phyloP scores from a whole-genome alignment of 2,329 filamentous ascomycete genomes.

The Sclerotinia spermophila region DNA sequence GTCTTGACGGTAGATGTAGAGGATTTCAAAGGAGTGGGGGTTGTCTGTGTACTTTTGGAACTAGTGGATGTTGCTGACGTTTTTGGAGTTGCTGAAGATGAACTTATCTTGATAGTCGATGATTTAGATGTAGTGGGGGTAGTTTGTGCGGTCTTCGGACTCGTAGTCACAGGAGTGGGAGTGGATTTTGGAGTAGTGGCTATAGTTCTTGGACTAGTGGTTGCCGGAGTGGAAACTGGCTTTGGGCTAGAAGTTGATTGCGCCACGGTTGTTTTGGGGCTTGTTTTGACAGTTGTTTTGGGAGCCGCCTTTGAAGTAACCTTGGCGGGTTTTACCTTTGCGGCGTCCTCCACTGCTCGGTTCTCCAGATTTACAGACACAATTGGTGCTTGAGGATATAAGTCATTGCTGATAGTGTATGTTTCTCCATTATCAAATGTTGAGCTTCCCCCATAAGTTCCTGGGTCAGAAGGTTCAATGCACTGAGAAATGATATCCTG shows the following conservation, averaged over 20 bases:
- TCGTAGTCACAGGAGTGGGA: neutral
- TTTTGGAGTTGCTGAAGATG: neutral
- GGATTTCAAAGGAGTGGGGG: neutral
- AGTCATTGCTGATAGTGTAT: neutral
- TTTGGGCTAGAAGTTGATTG: neutral
- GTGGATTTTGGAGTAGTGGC: neutral
- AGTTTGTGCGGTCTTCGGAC: neutral
- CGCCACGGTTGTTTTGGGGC: neutral
- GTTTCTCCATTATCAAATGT: neutral
- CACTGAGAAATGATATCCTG: neutral
- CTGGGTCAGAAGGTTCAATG: neutral
- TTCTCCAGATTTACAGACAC: neutral
- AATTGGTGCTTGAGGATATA: neutral
- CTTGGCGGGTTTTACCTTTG: neutral
- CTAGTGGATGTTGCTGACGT: neutral
- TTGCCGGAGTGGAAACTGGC: neutral
- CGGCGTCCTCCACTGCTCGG: neutral
- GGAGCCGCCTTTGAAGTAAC: neutral
- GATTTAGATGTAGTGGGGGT: neutral
- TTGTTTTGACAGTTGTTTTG: neutral
- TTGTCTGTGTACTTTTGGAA: neutral
- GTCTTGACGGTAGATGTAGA: neutral
- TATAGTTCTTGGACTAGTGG: neutral
- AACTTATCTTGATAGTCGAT: neutral
- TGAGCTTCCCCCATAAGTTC: neutral